Conservation (phyloP, 2,329 filamentous ascomycete species). For the Sporothrix pallida region DNA sequence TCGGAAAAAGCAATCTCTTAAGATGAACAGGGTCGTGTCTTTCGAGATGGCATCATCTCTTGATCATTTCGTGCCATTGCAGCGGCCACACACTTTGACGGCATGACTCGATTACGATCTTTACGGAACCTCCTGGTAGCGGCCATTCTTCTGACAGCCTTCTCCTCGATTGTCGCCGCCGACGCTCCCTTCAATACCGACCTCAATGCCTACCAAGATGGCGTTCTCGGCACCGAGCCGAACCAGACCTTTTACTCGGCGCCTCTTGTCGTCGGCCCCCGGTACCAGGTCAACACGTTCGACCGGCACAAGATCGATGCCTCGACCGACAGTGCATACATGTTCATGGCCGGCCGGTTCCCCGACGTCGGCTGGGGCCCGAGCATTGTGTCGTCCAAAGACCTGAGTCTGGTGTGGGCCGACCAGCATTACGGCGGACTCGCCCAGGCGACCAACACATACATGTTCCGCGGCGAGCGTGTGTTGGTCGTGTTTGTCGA, state of each 20-base stretch:
- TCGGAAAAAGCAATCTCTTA: background rate
- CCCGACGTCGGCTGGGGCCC: conserved; percentile 22
- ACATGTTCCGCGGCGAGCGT: background rate
- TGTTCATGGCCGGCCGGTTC: conserved; percentile 25
- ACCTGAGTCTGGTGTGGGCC: conserved; percentile 44
- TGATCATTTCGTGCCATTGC: background rate
- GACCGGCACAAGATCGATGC: conserved; percentile 23
- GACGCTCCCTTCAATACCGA: conserved; percentile 20
- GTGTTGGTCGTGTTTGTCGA: conserved; percentile 18
- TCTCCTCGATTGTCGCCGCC: background rate
- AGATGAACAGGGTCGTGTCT: background rate
- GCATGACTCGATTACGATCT: background rate
- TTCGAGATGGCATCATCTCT: conserved; percentile 15
- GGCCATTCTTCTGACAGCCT: background rate
- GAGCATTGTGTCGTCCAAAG: conserved; percentile 28
- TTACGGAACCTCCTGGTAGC: background rate
- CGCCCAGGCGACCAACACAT: conserved; percentile 19
- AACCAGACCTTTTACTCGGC: conserved; percentile 46
- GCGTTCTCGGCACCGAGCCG: conserved; percentile 36
- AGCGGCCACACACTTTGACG: background rate
- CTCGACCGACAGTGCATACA: background rate
- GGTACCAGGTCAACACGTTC: conserved; percentile 46
- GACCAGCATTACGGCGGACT: conserved; percentile 21
- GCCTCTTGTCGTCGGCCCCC: conserved; percentile 44
- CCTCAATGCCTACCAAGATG: conserved; percentile 28